Base-by-base conservation (phyloP, 2,329 filamentous ascomycete genomes). In the Neofusicoccum parvum region DNA sequence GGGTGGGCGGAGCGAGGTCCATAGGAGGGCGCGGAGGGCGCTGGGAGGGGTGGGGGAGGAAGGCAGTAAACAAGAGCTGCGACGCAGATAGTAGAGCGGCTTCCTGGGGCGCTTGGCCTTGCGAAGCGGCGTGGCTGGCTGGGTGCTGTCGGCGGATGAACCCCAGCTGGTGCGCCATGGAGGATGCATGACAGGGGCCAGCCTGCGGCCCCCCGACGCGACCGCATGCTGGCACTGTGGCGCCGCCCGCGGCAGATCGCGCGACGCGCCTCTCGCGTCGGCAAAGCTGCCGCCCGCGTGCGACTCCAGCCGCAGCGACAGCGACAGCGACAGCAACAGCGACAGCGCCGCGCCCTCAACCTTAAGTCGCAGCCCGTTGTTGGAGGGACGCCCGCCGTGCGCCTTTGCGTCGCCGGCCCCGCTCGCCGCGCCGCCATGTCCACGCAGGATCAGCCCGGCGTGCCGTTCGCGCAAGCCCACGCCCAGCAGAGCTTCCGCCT, bases 401-500 rank as follows among this genome's bases (percentile, higher is more conserved):
- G 2, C 27, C 15, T 10, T 10, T 50, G 20, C 27, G 17, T 20
- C 20, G 10, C 54, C 50, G 39, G 54, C 39, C n/a, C 56, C 56
- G 43, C 54, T 15, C 10, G 14, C 39, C 34, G 50, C 27, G 15
- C 14, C 23, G 45, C 32, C 65, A 83, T 84, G 81, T 77, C 80
- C 14, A 79, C 80, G 17, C 81, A 82, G 67, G 69, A 77, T 45
- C 70, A 74, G 49, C 17, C 48, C 64, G 78, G 77, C 60, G 76
- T 83, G 64, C 75, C 78, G 27, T 78, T 85, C 68, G 74, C 77
- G 59, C 70, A 84, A 36, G 72, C 78, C 58, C 74, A 79, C 54
- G 69, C 78, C 12, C 81, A 86, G 69, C 81, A 86, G 69, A 80
- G 80, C 23, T 85, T 88, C 72, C 82, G 85, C 45, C 78, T 90